Base-by-base conservation (phyloP, 805 yeast genomes). In the Pichia sporocuriosa region DNA sequence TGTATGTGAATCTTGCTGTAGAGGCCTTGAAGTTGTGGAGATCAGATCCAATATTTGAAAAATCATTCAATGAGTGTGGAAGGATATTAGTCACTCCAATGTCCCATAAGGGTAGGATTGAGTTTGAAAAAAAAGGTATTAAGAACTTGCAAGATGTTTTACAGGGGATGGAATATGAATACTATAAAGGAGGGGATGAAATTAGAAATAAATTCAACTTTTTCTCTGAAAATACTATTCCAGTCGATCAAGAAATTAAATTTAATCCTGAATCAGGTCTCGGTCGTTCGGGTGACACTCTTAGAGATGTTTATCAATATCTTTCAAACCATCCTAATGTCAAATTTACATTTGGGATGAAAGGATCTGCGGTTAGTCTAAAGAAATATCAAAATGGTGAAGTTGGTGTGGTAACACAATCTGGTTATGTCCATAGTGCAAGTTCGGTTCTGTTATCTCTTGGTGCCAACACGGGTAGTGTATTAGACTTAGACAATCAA, bases 11-110 rank as follows among this genome's bases (percentile, higher is more conserved):
- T 32, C 37, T 73, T 38, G 58, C 74, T 1, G 57, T 70, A 4
- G 76, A 73, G 49, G 75, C 77, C 4, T 46, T 68, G 35, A 29
- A 54, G 4, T 37, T 50, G 41, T 70, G 74, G 72, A 55, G 61
- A 38, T 38, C 35, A 1, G 57, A 65, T 41, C 58, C 61, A 3
- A 35, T 64, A 6, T 68, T 49, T 35, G 52, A 56, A 15, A 55
- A 49, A 3, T 49, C 53, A 3, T 69, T 61, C 39, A 53, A 54
- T 39, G 65, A 68, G 41, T 63, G 69, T 50, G 75, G 75, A 2
- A 54, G 75, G 45, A 42, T 69, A 6, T 52, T 67, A 26, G 48
- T 67, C 11, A 58, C 67, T 6, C 68, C 68, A 9, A 46, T 45
- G 21, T 30, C 50, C 19, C 53, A 54, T 26, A 48, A 52, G 15